These are phyloP conservation scores for Abelmoschus esculentus DNA, from an alignment of 345 rosid species.

Conservation along the genomic window DNA sequence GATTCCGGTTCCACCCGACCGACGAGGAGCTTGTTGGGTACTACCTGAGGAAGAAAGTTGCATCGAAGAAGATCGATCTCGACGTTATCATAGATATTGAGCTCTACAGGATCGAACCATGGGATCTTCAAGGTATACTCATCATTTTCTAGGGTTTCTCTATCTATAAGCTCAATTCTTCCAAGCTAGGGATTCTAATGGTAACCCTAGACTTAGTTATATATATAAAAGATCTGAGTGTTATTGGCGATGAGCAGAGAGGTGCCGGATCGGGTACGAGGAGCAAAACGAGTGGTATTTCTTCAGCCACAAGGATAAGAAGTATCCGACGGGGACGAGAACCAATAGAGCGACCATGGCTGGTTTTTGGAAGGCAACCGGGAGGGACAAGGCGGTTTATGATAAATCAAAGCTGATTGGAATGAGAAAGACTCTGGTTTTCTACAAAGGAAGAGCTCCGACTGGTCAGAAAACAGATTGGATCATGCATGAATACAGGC, in stretches of 20 bases:
- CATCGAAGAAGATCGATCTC: conserved; percentile 92
- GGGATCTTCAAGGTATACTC: conserved; percentile 86
- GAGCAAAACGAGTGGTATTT: conserved; percentile 87
- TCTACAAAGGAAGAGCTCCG: conserved; percentile 98
- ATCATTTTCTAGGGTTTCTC: conserved; percentile 14
- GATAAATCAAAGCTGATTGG: conserved; percentile 82
- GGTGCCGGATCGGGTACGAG: conserved; percentile 83
- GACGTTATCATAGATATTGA: conserved; percentile 94
- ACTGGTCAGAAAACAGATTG: conserved; percentile 93
- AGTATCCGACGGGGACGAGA: background rate
- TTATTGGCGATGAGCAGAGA: conserved; percentile 34
- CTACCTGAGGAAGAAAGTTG: conserved; percentile 87
- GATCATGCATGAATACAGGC: conserved; percentile 97
- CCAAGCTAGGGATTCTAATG: background rate
- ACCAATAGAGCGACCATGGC: background rate
- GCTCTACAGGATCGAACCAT: conserved; percentile 91
- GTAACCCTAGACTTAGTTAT: background rate
- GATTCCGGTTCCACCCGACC: conserved; percentile 93
- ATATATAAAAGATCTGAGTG: conserved; percentile 10
- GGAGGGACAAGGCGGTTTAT: conserved; percentile 86
- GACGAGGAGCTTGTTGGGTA: conserved; percentile 97
- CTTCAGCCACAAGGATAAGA: background rate
- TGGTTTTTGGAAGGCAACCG: conserved; percentile 21
- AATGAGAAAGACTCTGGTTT: conserved; percentile 94
- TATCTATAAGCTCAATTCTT: background rate